phyloP scores from a whole-genome alignment of 31 red algal species.

The Porphyra umbilicalis region DNA sequence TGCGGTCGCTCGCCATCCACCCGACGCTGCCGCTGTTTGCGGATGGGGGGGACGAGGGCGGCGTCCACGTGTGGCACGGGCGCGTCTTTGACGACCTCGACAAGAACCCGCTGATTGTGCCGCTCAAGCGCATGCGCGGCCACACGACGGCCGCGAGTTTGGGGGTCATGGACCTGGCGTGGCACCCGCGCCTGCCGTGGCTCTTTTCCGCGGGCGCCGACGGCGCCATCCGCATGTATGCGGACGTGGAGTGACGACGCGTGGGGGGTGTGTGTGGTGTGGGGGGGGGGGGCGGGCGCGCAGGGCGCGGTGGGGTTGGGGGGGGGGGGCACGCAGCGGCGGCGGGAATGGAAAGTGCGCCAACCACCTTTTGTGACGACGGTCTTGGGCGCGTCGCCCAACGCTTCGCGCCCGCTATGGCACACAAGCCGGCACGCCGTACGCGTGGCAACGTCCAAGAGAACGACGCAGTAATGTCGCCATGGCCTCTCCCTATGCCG shows the following conservation, averaged over 20 bases:
- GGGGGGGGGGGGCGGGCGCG: background rate
- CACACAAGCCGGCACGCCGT: too few species aligned
- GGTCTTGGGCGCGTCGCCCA: too few species aligned
- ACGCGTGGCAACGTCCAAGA: too few species aligned
- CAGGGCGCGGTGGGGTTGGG: background rate
- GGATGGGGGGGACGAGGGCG: conserved; percentile 67
- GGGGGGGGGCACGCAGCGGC: too few species aligned
- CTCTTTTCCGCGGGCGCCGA: conserved; percentile 73
- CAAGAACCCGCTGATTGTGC: conserved; percentile 81
- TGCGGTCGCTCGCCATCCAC: conserved; percentile 59
- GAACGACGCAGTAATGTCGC: too few species aligned
- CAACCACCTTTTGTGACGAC: too few species aligned
- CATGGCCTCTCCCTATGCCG: too few species aligned
- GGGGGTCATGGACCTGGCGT: conserved; percentile 59
- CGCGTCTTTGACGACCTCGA: conserved; percentile 83
- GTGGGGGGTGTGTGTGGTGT: too few species aligned
- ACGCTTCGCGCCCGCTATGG: too few species aligned
- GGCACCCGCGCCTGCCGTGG: conserved; percentile 89
- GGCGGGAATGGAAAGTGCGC: too few species aligned
- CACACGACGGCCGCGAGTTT: conserved; percentile 30
- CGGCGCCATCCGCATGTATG: conserved; percentile 37
- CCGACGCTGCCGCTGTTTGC: conserved; percentile 81
- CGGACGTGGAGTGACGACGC: conserved; percentile 19
- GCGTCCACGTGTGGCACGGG: conserved; percentile 77
- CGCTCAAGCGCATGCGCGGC: conserved; percentile 45